Evolutionary conservation across 306 rosid genomes (phyloP).

Genomic region (Fragaria ananassa): DNA sequence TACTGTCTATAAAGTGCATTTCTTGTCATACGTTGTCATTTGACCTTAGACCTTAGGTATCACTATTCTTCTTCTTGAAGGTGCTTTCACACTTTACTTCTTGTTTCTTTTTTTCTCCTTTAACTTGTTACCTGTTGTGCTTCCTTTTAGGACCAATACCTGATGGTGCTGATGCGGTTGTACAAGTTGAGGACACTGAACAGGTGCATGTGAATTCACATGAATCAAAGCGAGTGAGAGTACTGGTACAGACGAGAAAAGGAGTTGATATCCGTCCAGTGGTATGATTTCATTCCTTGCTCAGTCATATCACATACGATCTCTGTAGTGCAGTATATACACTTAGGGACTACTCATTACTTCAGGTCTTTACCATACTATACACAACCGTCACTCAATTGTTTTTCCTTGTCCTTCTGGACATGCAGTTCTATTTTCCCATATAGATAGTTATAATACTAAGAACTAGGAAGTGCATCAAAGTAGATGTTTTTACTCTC

Average conservation of each 20-base stretch:
- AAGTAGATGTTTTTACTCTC: neutral
- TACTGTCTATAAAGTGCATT: neutral
- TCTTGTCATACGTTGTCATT: neutral
- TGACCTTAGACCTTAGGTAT: neutral
- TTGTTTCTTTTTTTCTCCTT: neutral
- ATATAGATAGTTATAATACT: neutral
- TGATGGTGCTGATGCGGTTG: constrained; percentile 95
- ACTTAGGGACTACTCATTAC: neutral
- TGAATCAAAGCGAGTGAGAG: constrained; percentile 47
- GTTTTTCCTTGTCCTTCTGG: no score
- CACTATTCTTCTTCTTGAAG: neutral
- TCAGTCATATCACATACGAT: neutral
- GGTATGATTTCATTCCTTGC: constrained; percentile 40
- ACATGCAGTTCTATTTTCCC: neutral
- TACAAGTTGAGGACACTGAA: constrained; percentile 90
- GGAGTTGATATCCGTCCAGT: constrained; percentile 85
- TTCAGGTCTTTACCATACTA: neutral
- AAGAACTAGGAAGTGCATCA: no score
- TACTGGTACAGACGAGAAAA: constrained; percentile 49
- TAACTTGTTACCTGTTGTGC: neutral
- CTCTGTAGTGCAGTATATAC: neutral
- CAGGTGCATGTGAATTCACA: constrained; percentile 27
- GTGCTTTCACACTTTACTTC: neutral
- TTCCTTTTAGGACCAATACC: constrained; percentile 77
- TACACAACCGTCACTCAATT: neutral